Evolutionary conservation across 1,284 basidiomycete species (phyloP), one percentile per base, ranked within the genome.

Genomic region (Papiliotrema flavescens): DNA sequence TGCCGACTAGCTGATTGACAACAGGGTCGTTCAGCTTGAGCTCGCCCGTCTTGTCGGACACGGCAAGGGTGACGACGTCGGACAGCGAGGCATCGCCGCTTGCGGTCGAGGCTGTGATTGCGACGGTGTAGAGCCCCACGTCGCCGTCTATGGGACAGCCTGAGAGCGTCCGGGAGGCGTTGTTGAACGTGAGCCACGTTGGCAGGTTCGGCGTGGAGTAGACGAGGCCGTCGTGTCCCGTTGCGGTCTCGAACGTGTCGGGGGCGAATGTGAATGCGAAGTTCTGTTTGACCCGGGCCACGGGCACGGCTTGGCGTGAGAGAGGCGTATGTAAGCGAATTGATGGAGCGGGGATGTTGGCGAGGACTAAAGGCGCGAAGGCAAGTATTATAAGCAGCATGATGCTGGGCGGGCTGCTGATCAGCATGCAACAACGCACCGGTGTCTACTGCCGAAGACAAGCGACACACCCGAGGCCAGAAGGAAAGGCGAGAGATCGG

Each of bases 21-120:
- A 66, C 32, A 11, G 62, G 51, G 47, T 60, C 47, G 9, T 51
- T 53, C 13, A 66, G n/a, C 20, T 32, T 53, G 7, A 62, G 17
- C 28, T 51, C 43, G 9, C 53, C 47, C 2, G 34, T 14, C 40
- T 47, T 46, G 15, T 55, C 53, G 19, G 64, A 53, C 37, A 63
- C 62, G 15, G 39, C 32, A 9, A 66, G 36, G 11, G 35, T 40
- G 37, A 64, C 36, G 32, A 47, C 41, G 42, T 63, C 61, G 26
- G 53, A 50, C 24, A 52, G 43, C 14, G 43, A 37, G 4, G 53
- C 48, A 40, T 54, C 47, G 1, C 78, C 70, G 60, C 83, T 82
- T 49, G 77, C 79, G 0, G 84, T 87, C 6, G 60, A 53, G 17
- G 64, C 66, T 2, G 61, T 63, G 6, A 66, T 36, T 5, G 49